Evolutionary conservation across 2,329 filamentous ascomycete species (phyloP).

Genomic region (Fusarium pseudoanthophilum): DNA sequence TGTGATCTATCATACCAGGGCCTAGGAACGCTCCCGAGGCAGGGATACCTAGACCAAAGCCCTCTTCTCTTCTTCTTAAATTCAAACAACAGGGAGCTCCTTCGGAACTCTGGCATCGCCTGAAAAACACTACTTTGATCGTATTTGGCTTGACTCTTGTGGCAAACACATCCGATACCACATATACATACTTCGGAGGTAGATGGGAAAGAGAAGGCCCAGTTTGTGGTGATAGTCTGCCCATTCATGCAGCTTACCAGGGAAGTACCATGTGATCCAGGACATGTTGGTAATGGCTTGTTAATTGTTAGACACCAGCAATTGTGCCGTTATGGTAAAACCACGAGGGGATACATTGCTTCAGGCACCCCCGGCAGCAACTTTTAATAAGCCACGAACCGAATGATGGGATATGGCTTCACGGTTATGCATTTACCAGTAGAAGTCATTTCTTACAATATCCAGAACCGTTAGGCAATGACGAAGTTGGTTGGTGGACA

Average conservation of each 20-base stretch:
- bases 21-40: conserved; percentile 11
- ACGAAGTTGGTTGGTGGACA: conserved; percentile 10
- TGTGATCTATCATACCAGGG: conserved; percentile 5
- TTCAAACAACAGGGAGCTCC: not conserved
- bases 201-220: not conserved
- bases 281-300: not conserved
- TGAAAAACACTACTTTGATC: not conserved
- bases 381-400: conserved; percentile 32
- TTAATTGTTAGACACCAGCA: not conserved
- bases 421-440: conserved; percentile 24
- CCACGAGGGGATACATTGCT: conserved; percentile 9
- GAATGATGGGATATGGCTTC: conserved; percentile 28
- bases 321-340: conserved; percentile 8
- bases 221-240: not conserved
- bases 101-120: not conserved
- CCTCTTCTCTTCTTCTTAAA: not conserved
- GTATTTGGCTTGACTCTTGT: not conserved
- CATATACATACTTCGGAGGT: not conserved
- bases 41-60: not conserved
- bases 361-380: conserved; percentile 19
- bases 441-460: conserved; percentile 16
- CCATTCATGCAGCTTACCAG: not conserved
- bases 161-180: not conserved
- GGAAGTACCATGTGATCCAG: conserved; percentile 1
- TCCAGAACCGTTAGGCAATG: conserved; percentile 35